Percentiles rank a stretch among this genome's conserved stretches.
Conservation (phyloP, 441 rosid genomes). For the Brassica balearica region DNA sequence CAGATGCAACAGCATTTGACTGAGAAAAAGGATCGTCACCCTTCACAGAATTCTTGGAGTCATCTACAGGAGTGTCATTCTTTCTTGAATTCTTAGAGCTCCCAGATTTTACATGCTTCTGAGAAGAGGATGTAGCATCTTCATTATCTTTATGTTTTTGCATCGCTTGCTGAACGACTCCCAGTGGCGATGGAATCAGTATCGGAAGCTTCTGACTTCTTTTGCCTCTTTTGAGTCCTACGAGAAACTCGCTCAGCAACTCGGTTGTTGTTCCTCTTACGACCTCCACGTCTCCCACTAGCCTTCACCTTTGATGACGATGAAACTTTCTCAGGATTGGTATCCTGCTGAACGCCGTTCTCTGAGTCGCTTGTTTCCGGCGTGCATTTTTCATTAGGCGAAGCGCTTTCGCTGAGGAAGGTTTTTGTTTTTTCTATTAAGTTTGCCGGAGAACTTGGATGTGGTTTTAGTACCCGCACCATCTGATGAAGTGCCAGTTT, state of each 20-base stretch:
- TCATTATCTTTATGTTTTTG: conserved; percentile 79
- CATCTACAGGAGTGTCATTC: conserved; percentile 55
- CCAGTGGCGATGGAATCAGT: conserved; percentile 78
- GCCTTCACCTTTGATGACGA: conserved; percentile 70
- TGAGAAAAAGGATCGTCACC: conserved; percentile 50
- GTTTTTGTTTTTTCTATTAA: conserved; percentile 61
- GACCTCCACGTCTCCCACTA: conserved; percentile 62
- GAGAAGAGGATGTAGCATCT: conserved; percentile 80
- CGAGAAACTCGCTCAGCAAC: conserved; percentile 81
- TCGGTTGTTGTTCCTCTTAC: conserved; percentile 90
- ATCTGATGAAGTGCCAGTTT: conserved; percentile 61
- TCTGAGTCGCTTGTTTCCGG: conserved; percentile 94
- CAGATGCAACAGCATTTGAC: conserved; percentile 51
- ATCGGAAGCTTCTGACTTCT: conserved; percentile 72
- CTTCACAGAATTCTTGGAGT: conserved; percentile 47
- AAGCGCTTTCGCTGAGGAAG: conserved; percentile 90
- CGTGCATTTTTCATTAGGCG: conserved; percentile 76
- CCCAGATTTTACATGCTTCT: conserved; percentile 65
- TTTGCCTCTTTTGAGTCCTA: conserved; percentile 87
- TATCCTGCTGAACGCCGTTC: conserved; percentile 65
- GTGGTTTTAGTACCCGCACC: conserved; percentile 51
- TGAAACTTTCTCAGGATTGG: conserved; percentile 46
- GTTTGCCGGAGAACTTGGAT: conserved; percentile 58
- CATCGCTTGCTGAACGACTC: conserved; percentile 53
- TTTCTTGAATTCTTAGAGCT: conserved; percentile 61